Base-by-base conservation (phyloP, 192 early-diverging fungal species). In the Physocladia obscura region DNA sequence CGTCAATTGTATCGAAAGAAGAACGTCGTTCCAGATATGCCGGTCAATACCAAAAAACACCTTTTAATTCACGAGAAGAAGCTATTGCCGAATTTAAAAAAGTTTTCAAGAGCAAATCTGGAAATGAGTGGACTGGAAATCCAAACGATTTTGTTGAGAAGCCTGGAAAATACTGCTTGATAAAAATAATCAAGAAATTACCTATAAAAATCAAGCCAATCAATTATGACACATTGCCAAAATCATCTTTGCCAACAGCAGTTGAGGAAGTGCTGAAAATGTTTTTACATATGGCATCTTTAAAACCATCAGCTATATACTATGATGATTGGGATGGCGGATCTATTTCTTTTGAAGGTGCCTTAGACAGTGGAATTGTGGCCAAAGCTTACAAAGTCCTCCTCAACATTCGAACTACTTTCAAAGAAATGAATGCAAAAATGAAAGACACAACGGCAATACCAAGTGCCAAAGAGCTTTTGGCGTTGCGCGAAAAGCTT, bases 61-160 rank as follows among this genome's bases (percentile, higher is more conserved):
- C 77, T 0, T 75, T 57, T 69, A 34, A 49, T 30, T 59, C 72
- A 5, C 57, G 57, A 37, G 73, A 75, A 55, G 77, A 50, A 15
- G 31, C 37, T 49, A 57, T 78, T 24, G 44, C 19, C 22, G 77
- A 78, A 39, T 78, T 74, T 56, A 49, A 59, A 26, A 78, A 78
- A 38, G 70, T 78, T 34, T 78, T 78, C 69, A 78, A 75, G 47
- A 22, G 71, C 22, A 78, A 78, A 63, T 54, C 73, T 24, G 77
- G 77, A 6, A 75, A 74, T 37, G 57, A 49, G 22, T 75, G 73
- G 70, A 44, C 40, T n/a, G 67, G 69, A 1, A 31, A 67, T 29
- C 21, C 39, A 22, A 56, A 52, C 4, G 49, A 44, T 4, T 75
- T 74, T 70, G 29, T 31, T 11, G 26, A 37, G 8, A 78, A 74